Conservation (phyloP, 306 rosid species). For the Phaseolus lunatus region DNA sequence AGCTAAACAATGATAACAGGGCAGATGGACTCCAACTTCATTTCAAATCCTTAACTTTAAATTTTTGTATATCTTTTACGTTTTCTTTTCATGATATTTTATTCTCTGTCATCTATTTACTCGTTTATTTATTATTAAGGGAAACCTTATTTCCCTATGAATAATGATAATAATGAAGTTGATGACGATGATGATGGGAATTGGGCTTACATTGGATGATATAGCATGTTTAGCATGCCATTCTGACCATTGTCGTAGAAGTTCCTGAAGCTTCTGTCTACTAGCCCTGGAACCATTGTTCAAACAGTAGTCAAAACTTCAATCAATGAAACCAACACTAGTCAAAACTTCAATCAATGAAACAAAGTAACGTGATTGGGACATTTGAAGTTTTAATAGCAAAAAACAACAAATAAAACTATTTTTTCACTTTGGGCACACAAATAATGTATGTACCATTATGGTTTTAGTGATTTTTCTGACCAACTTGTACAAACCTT, state of each 20-base stretch:
- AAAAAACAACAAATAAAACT: slow-evolving; percentile 8
- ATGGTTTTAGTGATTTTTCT: slow-evolving; percentile 13
- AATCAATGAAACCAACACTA: slow-evolving; percentile 25
- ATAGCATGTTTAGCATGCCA: slow-evolving; percentile 79
- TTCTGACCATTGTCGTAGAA: slow-evolving; percentile 89
- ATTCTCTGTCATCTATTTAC: slow-evolving; percentile 26
- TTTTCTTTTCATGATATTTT: slow-evolving; percentile 29
- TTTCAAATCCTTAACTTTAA: slow-evolving; percentile 10
- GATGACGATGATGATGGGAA: not conserved
- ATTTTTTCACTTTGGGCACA: slow-evolving; percentile 9
- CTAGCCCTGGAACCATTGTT: slow-evolving; percentile 69
- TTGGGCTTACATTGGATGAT: slow-evolving; percentile 64
- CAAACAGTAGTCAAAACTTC: slow-evolving; percentile 29
- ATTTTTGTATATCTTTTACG: not conserved
- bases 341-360: slow-evolving; percentile 27
- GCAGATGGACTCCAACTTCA: slow-evolving; percentile 3
- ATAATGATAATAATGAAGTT: too few relatives aligned
- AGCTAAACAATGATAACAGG: slow-evolving; percentile 22
- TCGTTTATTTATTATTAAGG: not conserved
- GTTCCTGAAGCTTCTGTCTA: slow-evolving; percentile 83
- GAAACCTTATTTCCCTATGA: slow-evolving; percentile 12
- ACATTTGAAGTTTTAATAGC: not conserved
- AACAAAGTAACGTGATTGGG: slow-evolving; percentile 1
- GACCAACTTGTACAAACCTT: slow-evolving; percentile 61
- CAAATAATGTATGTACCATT: not conserved